phyloP scores from a whole-genome alignment of 257 asterid genomes.

The Primulina eburnea region DNA sequence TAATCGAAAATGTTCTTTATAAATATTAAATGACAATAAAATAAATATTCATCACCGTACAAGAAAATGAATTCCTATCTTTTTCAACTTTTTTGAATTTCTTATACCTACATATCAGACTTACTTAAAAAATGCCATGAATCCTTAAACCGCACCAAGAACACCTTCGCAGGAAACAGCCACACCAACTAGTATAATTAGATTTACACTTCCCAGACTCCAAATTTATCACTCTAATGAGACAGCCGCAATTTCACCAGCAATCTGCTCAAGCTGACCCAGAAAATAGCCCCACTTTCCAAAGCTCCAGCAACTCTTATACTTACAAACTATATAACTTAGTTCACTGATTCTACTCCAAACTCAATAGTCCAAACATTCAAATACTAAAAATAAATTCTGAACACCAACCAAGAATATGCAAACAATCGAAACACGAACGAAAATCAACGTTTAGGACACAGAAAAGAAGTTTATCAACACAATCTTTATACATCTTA shows the following conservation, averaged over 20 bases:
- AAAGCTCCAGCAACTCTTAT: neutral
- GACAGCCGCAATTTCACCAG: neutral
- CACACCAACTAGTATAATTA: constrained; percentile 12
- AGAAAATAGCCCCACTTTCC: neutral
- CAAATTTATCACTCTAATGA: neutral
- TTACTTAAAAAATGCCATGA: neutral
- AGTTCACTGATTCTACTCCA: constrained; percentile 19
- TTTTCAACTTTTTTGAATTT: neutral
- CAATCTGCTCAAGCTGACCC: neutral
- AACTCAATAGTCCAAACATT: constrained; percentile 13
- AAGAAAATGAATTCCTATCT: neutral
- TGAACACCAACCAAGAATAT: neutral
- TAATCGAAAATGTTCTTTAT: neutral
- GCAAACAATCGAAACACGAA: neutral
- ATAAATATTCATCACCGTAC: no score
- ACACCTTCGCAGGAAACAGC: neutral
- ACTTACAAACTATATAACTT: neutral
- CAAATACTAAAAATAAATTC: constrained; percentile 8
- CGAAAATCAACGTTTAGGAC: neutral
- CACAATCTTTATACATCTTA: constrained; percentile 13
- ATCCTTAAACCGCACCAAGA: neutral
- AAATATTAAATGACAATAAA: no score
- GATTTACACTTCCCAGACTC: constrained; percentile 6
- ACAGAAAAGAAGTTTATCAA: neutral
- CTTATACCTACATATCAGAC: neutral